Conservation (phyloP, 257 asterid species). For the Solanum etuberosum region DNA sequence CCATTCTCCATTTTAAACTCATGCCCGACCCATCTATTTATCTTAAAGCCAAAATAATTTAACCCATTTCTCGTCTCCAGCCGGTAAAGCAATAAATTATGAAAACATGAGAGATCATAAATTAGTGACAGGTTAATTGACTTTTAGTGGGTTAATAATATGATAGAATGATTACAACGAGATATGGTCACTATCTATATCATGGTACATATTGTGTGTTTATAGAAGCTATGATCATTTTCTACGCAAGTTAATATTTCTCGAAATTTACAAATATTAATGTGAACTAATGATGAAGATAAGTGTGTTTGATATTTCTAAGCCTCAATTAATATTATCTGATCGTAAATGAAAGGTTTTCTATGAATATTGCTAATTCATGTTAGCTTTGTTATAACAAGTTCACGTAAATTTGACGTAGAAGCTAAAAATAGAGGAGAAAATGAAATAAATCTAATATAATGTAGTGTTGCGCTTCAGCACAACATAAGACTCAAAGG, state of each 20-base stretch:
- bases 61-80: too few relatives aligned
- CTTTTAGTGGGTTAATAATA: not conserved
- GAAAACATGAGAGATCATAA: not conserved
- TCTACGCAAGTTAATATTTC: not conserved
- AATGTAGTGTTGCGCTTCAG: not conserved
- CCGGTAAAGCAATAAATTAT: too few relatives aligned
- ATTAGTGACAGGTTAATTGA: not conserved
- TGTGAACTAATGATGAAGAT: not conserved
- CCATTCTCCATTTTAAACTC: too few relatives aligned
- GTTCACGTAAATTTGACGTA: rapidly evolving
- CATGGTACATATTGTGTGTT: not conserved
- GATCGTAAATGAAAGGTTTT: too few relatives aligned
- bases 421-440: not conserved
- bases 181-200: not conserved
- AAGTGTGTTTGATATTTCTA: too few relatives aligned
- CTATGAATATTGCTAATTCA: rapidly evolving
- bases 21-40: too few relatives aligned
- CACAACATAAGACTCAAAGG: not conserved
- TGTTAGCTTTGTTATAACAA: not conserved
- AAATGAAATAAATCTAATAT: too few relatives aligned
- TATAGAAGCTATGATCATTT: not conserved
- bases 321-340: not conserved
- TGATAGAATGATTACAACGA: too few relatives aligned
- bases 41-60: too few relatives aligned
- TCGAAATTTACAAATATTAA: too few relatives aligned